phyloP scores from a whole-genome alignment of 345 rosid genomes.

The Syzygium grande region DNA sequence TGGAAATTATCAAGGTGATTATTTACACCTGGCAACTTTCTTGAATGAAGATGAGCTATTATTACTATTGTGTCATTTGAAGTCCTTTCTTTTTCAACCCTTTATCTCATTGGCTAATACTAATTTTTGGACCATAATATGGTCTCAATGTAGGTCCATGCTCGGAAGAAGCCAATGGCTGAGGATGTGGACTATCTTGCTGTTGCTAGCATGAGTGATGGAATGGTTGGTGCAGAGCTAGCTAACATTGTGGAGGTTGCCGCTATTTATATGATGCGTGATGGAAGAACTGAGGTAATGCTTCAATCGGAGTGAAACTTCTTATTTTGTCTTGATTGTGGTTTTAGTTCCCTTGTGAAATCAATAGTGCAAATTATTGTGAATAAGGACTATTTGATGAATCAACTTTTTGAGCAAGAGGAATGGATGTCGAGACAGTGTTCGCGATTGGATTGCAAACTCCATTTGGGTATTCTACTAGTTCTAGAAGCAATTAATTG shows the following conservation, averaged over 20 bases:
- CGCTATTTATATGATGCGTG: constrained; percentile 91
- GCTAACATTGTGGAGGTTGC: constrained; percentile 92
- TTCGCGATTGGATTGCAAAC: neutral
- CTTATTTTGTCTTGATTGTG: neutral
- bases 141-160: constrained; percentile 61
- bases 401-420: neutral
- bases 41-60: neutral
- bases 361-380: neutral
- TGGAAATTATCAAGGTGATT: constrained; percentile 83
- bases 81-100: neutral
- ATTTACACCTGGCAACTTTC: neutral
- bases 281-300: constrained; percentile 80
- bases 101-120: neutral
- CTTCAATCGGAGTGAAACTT: neutral
- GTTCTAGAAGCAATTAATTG: neutral
- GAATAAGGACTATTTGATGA: neutral
- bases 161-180: constrained; percentile 92
- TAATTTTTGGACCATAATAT: neutral
- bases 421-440: neutral
- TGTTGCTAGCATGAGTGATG: constrained; percentile 85
- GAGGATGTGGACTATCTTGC: constrained; percentile 92
- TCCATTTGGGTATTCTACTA: neutral
- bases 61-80: neutral
- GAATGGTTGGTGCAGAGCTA: constrained; percentile 99
- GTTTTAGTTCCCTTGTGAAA: neutral